These are phyloP conservation scores for Elsinoe perseae DNA, from an alignment of 2,329 filamentous ascomycete genomes.

Conservation along the genomic window DNA sequence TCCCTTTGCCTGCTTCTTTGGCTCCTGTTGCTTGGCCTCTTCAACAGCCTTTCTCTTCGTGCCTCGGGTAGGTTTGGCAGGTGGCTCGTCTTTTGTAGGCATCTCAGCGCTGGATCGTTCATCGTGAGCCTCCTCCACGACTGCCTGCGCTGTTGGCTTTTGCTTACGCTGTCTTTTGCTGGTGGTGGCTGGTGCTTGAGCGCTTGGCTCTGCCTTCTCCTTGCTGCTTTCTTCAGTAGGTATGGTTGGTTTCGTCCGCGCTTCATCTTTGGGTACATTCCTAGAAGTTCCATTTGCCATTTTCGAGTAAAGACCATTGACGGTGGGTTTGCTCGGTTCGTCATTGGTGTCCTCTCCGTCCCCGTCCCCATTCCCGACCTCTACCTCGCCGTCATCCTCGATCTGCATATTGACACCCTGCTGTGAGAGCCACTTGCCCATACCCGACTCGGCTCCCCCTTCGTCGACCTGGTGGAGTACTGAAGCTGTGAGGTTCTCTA, in stretches of 20 bases:
- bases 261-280: not conserved
- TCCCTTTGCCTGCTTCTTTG: slow-evolving; percentile 27
- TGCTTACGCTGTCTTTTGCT: slow-evolving; percentile 17
- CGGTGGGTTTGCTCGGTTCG: not conserved
- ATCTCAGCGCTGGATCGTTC: not conserved
- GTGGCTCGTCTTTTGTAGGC: not conserved
- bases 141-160: slow-evolving; percentile 26
- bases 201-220: not conserved
- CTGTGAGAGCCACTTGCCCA: slow-evolving; percentile 28
- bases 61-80: not conserved
- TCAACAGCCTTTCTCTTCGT: slow-evolving; percentile 29
- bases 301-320: not conserved
- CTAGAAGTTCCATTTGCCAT: not conserved
- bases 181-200: not conserved
- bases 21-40: slow-evolving; percentile 21
- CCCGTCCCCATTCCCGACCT: slow-evolving; percentile 18
- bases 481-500: slow-evolving; percentile 35
- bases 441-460: slow-evolving; percentile 23
- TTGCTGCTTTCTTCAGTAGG: not conserved
- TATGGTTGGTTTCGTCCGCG: not conserved
- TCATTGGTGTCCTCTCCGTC: not conserved
- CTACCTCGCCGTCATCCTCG: slow-evolving; percentile 23
- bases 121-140: slow-evolving; percentile 19
- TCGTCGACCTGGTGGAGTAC: slow-evolving; percentile 32
- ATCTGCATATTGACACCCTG: slow-evolving; percentile 27